A percentile compares a stretch with the other conserved stretches of the same genome.
phyloP scores from a whole-genome alignment of 1,284 basidiomycete genomes.

The Fomitopsis schrenkii region DNA sequence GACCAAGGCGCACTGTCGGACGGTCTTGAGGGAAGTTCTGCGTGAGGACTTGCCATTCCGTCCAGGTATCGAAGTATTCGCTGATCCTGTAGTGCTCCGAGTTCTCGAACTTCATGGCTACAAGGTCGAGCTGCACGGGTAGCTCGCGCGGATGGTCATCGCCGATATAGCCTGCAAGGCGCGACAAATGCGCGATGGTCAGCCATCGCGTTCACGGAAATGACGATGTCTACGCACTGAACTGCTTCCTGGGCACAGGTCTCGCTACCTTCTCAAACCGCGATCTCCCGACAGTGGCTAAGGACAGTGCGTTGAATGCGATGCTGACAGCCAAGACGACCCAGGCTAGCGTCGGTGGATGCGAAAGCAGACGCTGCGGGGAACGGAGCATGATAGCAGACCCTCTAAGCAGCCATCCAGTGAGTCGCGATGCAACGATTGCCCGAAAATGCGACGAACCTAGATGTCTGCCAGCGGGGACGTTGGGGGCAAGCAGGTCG shows the following conservation, averaged over 20 bases:
- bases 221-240: not conserved
- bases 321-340: not conserved
- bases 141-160: slow-evolving; percentile 3
- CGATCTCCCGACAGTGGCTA: not conserved
- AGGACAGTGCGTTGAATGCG: not conserved
- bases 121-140: slow-evolving; percentile 4
- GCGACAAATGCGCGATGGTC: not conserved
- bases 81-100: slow-evolving; percentile 18
- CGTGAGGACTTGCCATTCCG: not conserved
- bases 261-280: not conserved
- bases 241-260: not conserved
- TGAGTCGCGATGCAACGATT: no score
- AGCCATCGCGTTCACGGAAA: not conserved
- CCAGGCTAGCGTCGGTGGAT: not conserved
- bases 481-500: no score
- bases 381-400: not conserved
- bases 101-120: slow-evolving; percentile 19
- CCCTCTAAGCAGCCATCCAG: no score
- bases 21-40: not conserved
- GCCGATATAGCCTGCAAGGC: not conserved
- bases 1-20: slow-evolving; percentile 23
- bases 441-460: no score
- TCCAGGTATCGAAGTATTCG: not conserved
- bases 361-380: not conserved
- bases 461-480: no score